phyloP scores from a whole-genome alignment of 176 grass and related monocot species.

The Triticum monococcum region DNA sequence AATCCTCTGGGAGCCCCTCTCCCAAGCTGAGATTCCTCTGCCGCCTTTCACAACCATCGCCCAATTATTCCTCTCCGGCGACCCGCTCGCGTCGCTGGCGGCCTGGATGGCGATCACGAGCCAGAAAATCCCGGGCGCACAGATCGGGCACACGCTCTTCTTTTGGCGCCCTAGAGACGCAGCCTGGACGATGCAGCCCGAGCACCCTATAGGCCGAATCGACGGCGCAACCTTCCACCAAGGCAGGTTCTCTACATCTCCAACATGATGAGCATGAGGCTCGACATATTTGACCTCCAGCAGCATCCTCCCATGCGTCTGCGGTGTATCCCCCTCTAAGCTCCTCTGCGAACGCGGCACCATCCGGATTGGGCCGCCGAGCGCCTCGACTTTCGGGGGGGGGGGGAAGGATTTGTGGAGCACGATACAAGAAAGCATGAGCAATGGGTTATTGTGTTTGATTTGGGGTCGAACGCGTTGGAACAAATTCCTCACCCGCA shows the following conservation, averaged over 20 bases:
- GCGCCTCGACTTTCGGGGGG: background rate
- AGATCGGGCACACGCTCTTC: background rate
- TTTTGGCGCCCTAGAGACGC: background rate
- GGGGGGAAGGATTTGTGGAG: background rate
- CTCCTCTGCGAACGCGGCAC: background rate
- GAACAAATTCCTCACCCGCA: no score
- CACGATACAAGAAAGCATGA: background rate
- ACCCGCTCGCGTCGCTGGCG: background rate
- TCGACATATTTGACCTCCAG: background rate
- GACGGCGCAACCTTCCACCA: background rate
- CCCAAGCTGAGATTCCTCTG: background rate
- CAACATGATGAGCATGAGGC: background rate
- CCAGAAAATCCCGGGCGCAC: background rate
- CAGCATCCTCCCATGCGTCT: background rate
- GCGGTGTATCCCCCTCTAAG: background rate
- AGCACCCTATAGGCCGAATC: background rate
- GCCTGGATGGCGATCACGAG: background rate
- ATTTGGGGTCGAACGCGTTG: no score
- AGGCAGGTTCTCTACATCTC: background rate
- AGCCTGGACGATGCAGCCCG: background rate
- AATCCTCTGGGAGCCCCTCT: conserved; percentile 19
- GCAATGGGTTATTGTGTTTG: no score
- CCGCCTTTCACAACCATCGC: background rate
- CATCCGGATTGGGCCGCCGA: background rate
- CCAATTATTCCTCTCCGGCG: background rate